Percentiles rank a stretch among this genome's conserved stretches.
Conservation (phyloP, 768 basidiomycete species). For the Pholiota molesta region DNA sequence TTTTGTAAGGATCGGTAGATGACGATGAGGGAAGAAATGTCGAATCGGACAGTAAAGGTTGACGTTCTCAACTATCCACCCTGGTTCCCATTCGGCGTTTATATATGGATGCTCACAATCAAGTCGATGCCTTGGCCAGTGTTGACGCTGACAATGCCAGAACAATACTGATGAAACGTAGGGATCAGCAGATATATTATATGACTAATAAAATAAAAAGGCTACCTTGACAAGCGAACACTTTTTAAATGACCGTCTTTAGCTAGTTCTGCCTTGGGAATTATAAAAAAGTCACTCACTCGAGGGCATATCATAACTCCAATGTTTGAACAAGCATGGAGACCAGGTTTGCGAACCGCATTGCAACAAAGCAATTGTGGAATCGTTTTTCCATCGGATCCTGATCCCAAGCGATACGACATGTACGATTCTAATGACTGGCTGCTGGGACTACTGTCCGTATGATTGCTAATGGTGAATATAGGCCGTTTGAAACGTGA, state of each 20-base stretch:
- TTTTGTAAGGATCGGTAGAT: conserved; percentile 19
- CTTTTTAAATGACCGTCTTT: conserved; percentile 5
- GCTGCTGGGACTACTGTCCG: conserved; percentile 11
- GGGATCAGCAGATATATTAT: background rate
- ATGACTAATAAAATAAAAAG: background rate
- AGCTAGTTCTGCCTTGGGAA: background rate
- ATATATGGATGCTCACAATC: conserved; percentile 36
- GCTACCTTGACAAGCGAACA: conserved; percentile 26
- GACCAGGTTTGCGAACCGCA: conserved; percentile 10
- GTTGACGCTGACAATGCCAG: conserved; percentile 37
- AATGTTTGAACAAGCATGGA: conserved; percentile 17
- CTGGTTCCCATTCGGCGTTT: conserved; percentile 33
- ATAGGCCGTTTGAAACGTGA: conserved; percentile 24
- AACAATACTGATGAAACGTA: conserved; percentile 33
- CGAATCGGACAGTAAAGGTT: conserved; percentile 22
- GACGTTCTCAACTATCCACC: conserved; percentile 35
- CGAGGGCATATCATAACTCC: conserved; percentile 32
- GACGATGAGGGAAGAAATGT: conserved; percentile 14
- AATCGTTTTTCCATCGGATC: conserved; percentile 13
- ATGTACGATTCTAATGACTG: conserved; percentile 28
- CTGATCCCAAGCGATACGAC: conserved; percentile 35
- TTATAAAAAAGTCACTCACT: conserved; percentile 17
- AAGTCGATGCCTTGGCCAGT: conserved; percentile 37
- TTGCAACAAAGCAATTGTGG: conserved; percentile 27
- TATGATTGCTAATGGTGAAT: conserved; percentile 17